Evolutionary conservation across 192 early-diverging fungal genomes (phyloP).

Genomic region (Dissophora ornata): DNA sequence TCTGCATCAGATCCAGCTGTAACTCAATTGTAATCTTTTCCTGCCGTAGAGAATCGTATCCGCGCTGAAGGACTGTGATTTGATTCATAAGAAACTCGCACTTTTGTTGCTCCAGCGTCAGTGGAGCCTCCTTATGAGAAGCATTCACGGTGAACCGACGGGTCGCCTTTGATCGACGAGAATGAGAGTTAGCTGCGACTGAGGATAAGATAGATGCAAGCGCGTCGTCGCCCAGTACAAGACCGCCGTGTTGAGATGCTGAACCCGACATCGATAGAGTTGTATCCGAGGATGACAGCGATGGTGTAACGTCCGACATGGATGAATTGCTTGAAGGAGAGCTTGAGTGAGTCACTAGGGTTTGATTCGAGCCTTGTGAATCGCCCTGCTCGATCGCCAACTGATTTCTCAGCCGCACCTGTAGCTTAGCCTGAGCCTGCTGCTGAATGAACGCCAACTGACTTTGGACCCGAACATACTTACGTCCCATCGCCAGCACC

Average conservation of each 20-base stretch:
- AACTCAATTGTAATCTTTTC: constrained; percentile 41
- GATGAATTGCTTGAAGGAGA: neutral
- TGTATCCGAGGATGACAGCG: neutral
- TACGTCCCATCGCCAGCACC: constrained; percentile 37
- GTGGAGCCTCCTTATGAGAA: constrained; percentile 7
- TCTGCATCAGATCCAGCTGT: constrained; percentile 35
- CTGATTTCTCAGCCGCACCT: constrained; percentile 4
- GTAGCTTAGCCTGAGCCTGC: constrained; percentile 4
- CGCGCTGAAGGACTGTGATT: constrained; percentile 42
- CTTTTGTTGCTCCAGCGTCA: constrained; percentile 34
- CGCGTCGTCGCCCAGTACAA: constrained; percentile 18
- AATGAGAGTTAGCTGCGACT: constrained; percentile 18
- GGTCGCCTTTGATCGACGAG: constrained; percentile 27
- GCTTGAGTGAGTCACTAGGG: too few relatives aligned
- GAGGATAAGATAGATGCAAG: constrained; percentile 29
- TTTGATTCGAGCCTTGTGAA: neutral
- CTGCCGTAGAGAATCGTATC: constrained; percentile 33
- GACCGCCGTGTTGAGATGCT: constrained; percentile 5
- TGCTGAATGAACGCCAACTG: constrained; percentile 21
- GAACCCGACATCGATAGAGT: too few relatives aligned
- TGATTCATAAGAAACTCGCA: constrained; percentile 37
- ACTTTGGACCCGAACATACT: constrained; percentile 29
- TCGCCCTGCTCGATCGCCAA: neutral
- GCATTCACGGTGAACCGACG: constrained; percentile 38
- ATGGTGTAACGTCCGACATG: neutral